Evolutionary conservation across 495 filamentous ascomycete genomes (phyloP), one percentile per base, ranked within the genome.

Genomic region (Arthonia radiata): DNA sequence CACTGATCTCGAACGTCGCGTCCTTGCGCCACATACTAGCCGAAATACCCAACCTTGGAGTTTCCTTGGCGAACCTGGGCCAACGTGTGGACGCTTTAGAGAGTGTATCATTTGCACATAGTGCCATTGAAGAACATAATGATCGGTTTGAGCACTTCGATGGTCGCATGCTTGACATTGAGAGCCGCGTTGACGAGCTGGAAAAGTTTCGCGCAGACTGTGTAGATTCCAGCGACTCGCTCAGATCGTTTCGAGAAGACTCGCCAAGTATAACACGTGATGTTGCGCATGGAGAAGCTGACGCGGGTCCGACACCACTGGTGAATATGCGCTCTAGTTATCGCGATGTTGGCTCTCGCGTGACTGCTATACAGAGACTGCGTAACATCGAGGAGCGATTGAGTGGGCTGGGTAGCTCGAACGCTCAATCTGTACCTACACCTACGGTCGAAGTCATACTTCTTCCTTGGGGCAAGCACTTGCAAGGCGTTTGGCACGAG

Each of bases 361-460:
- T n/a, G n/a, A n/a, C n/a, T n/a, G n/a, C n/a, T n/a, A n/a, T n/a
- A n/a, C n/a, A n/a, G n/a, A n/a, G n/a, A n/a, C n/a, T n/a, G n/a
- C n/a, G n/a, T n/a, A n/a, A n/a, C n/a, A n/a, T n/a, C n/a, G n/a
- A n/a, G n/a, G n/a, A n/a, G n/a, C n/a, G n/a, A n/a, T n/a, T n/a
- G n/a, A n/a, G n/a, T n/a, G n/a, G n/a, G n/a, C n/a, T n/a, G n/a
- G n/a, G n/a, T n/a, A n/a, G n/a, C n/a, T n/a, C n/a, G n/a, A n/a
- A n/a, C n/a, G n/a, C n/a, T n/a, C n/a, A n/a, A n/a, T n/a, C n/a
- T n/a, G n/a, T n/a, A n/a, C n/a, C n/a, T n/a, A n/a, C n/a, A n/a
- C n/a, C n/a, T n/a, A n/a, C n/a, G 35, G 40, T 76, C 14, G 68
- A 76, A 37, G 65, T 76, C 12, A 53, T 74, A 11, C 59, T 74